phyloP scores from a whole-genome alignment of 192 early-diverging fungal species.

The Coemansia sp. region DNA sequence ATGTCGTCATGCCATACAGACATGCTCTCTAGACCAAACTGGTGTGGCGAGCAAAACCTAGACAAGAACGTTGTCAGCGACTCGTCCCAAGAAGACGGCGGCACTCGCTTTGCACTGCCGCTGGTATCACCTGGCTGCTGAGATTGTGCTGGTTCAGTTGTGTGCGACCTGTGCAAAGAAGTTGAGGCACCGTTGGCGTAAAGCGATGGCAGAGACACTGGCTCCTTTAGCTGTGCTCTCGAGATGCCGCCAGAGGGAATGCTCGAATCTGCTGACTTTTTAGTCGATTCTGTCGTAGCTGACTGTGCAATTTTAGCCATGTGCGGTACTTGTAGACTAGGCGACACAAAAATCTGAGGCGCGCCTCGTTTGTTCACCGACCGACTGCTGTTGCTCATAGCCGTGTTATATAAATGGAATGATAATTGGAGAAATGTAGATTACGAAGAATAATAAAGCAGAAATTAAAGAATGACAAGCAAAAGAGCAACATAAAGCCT shows the following conservation, averaged over 20 bases:
- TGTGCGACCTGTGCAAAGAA: constrained; percentile 30
- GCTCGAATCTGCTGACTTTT: background rate
- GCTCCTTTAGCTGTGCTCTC: constrained; percentile 26
- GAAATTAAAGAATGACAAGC: background rate
- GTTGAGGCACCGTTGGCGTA: constrained; percentile 17
- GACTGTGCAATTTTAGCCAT: constrained; percentile 19
- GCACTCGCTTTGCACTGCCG: background rate
- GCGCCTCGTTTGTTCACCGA: constrained; percentile 16
- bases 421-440: background rate
- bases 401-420: background rate
- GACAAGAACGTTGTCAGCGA: constrained; percentile 36
- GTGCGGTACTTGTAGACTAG: constrained; percentile 34
- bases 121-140: constrained; percentile 7
- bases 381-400: background rate
- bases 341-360: constrained; percentile 18
- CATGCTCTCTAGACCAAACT: constrained; percentile 44
- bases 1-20: constrained; percentile 51
- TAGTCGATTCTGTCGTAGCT: constrained; percentile 4
- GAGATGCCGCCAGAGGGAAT: constrained; percentile 21
- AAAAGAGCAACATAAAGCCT: background rate
- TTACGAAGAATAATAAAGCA: background rate
- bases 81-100: constrained; percentile 41
- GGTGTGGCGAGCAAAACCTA: constrained; percentile 42
- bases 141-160: constrained; percentile 30
- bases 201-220: background rate